Conservation (phyloP, 805 yeast species). For the Spathaspora girioi region DNA sequence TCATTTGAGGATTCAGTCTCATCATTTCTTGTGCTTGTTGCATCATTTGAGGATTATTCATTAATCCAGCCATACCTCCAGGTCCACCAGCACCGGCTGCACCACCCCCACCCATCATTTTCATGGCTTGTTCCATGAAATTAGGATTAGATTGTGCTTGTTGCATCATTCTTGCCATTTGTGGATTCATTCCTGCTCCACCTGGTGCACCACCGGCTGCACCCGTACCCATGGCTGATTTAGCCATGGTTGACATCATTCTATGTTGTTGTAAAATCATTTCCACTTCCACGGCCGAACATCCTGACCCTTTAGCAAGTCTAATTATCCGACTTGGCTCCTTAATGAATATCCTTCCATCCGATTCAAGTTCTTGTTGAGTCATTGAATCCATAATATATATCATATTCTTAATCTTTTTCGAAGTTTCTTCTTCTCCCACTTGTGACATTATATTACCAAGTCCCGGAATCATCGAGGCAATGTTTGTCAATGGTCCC, state of each 20-base stretch:
- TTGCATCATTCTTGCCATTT: slow-evolving; percentile 52
- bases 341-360: slow-evolving; percentile 73
- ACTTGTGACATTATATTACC: slow-evolving; percentile 79
- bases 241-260: slow-evolving; percentile 93
- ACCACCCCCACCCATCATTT: slow-evolving; percentile 52
- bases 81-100: slow-evolving; percentile 18
- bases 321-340: slow-evolving; percentile 85
- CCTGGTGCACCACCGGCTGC: slow-evolving; percentile 16
- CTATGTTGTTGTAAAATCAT: slow-evolving; percentile 86
- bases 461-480: slow-evolving; percentile 92
- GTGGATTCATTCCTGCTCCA: slow-evolving; percentile 28
- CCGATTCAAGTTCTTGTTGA: slow-evolving; percentile 81
- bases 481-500: slow-evolving; percentile 95
- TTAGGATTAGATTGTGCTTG: slow-evolving; percentile 49
- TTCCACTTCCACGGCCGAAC: slow-evolving; percentile 88
- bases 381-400: slow-evolving; percentile 96
- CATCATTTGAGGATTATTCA: slow-evolving; percentile 52
- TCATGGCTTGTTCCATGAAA: slow-evolving; percentile 61
- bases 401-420: slow-evolving; percentile 80
- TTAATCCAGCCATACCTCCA: slow-evolving; percentile 48
- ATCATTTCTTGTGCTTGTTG: slow-evolving; percentile 47
- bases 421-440: slow-evolving; percentile 90
- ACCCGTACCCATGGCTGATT: slow-evolving; percentile 48
- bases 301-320: slow-evolving; percentile 93
- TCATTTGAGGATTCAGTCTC: slow-evolving; percentile 41